phyloP scores from a whole-genome alignment of 208 protist genomes.

The Trypanosoma avium region DNA sequence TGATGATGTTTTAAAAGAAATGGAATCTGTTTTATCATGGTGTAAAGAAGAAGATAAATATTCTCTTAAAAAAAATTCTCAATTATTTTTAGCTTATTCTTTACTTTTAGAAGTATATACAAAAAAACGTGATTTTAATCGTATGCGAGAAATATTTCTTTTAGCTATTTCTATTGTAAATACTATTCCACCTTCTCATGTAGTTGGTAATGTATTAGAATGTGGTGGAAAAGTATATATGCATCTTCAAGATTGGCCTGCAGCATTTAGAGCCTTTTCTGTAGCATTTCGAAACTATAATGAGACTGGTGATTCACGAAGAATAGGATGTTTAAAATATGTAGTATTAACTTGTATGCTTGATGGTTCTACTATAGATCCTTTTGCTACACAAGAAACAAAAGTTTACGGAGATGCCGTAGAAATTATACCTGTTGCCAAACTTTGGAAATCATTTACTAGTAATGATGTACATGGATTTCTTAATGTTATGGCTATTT shows the following conservation, averaged over 20 bases:
- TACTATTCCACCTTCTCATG: constrained; percentile 89
- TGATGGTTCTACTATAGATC: constrained; percentile 75
- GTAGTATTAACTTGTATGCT: constrained; percentile 93
- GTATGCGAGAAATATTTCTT: constrained; percentile 53
- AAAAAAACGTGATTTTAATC: constrained; percentile 68
- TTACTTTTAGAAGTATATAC: constrained; percentile 91
- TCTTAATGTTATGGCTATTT: constrained; percentile 78
- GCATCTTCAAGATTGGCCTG: constrained; percentile 83
- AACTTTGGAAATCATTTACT: constrained; percentile 79
- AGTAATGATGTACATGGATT: constrained; percentile 83
- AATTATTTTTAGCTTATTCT: constrained; percentile 75
- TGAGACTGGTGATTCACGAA: constrained; percentile 80
- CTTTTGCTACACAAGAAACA: constrained; percentile 92
- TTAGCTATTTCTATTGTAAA: constrained; percentile 28
- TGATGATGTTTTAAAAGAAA: constrained; percentile 34
- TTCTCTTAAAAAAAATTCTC: constrained; percentile 28
- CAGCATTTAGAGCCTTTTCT: constrained; percentile 94
- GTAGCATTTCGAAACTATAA: constrained; percentile 92
- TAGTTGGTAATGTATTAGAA: constrained; percentile 92
- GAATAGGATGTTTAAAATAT: constrained; percentile 92
- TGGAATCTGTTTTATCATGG: constrained; percentile 65
- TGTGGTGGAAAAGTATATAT: constrained; percentile 88
- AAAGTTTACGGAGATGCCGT: constrained; percentile 87
- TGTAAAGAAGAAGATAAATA: constrained; percentile 66
- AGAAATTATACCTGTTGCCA: constrained; percentile 91